phyloP scores from a whole-genome alignment of 2,329 filamentous ascomycete species.

The Fusarium aywerte region DNA sequence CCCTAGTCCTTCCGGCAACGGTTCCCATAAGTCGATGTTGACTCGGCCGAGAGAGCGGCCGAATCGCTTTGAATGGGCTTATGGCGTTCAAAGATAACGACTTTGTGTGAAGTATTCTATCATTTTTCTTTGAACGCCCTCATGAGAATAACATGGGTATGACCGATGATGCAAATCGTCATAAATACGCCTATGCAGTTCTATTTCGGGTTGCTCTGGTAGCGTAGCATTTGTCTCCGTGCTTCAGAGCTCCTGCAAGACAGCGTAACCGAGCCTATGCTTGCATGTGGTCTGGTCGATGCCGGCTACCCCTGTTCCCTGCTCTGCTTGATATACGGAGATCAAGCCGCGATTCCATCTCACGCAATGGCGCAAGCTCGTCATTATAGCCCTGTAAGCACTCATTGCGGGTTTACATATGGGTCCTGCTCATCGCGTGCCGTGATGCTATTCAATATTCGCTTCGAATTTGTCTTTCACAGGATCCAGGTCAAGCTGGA shows the following conservation, averaged over 20 bases:
- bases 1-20: slow-evolving; percentile 21
- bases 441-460: slow-evolving; percentile 7
- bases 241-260: slow-evolving; percentile 20
- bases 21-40: slow-evolving; percentile 10
- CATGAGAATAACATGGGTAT: not conserved
- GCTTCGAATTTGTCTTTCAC: not conserved
- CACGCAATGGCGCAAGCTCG: slow-evolving; percentile 28
- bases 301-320: slow-evolving; percentile 33
- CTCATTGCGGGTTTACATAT: slow-evolving; percentile 5
- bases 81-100: not conserved
- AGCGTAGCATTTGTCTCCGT: slow-evolving; percentile 9
- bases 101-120: not conserved
- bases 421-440: not conserved
- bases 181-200: not conserved
- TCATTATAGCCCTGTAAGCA: slow-evolving; percentile 29
- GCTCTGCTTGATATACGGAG: slow-evolving; percentile 14
- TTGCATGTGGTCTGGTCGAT: slow-evolving; percentile 30
- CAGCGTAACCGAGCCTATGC: slow-evolving; percentile 14
- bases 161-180: not conserved
- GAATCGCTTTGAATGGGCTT: slow-evolving; percentile 10
- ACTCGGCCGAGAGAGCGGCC: slow-evolving; percentile 36
- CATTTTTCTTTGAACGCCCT: not conserved
- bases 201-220: slow-evolving; percentile 4
- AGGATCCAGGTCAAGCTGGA: not conserved
- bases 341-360: slow-evolving; percentile 30